Conservation (phyloP, 768 basidiomycete species). For the Collybiopsis confluens region DNA sequence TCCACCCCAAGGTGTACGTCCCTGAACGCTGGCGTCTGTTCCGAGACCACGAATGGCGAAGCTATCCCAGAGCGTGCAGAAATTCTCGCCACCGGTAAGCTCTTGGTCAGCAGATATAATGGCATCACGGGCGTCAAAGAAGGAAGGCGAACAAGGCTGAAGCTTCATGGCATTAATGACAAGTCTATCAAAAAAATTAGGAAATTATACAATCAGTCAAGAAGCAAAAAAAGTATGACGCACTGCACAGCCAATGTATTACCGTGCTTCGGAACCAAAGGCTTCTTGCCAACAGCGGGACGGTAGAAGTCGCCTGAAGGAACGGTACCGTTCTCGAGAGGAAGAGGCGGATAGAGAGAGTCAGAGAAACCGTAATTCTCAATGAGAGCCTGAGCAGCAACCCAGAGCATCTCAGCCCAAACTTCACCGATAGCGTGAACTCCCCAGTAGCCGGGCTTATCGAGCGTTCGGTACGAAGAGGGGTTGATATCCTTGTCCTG, state of each 20-base stretch:
- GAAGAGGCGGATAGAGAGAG: conserved; percentile 76
- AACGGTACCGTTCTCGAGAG: conserved; percentile 56
- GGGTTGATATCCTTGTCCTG: conserved; percentile 74
- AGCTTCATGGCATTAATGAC: conserved; percentile 93
- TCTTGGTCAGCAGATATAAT: conserved; percentile 89
- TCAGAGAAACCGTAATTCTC: conserved; percentile 78
- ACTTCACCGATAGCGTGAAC: conserved; percentile 93
- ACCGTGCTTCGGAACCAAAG: conserved; percentile 84
- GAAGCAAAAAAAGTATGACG: conserved; percentile 22
- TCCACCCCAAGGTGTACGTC: conserved; percentile 90
- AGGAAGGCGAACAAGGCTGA: conserved; percentile 85
- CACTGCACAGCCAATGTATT: conserved; percentile 79
- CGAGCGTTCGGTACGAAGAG: conserved; percentile 89
- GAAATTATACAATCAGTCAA: neutral
- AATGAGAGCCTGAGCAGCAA: conserved; percentile 70
- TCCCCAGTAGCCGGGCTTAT: conserved; percentile 92
- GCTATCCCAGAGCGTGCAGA: conserved; percentile 80
- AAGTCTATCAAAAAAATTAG: conserved; percentile 37
- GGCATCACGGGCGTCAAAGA: conserved; percentile 87
- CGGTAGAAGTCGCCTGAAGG: conserved; percentile 77
- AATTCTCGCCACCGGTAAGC: conserved; percentile 91
- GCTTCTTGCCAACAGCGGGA: conserved; percentile 39
- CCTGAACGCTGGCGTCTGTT: conserved; percentile 64
- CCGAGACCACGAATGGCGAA: conserved; percentile 85
- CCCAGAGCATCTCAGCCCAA: conserved; percentile 91